These are phyloP conservation scores for Pseudogymnoascus pannorum DNA, from an alignment of 2,329 filamentous ascomycete genomes.

Conservation along the genomic window DNA sequence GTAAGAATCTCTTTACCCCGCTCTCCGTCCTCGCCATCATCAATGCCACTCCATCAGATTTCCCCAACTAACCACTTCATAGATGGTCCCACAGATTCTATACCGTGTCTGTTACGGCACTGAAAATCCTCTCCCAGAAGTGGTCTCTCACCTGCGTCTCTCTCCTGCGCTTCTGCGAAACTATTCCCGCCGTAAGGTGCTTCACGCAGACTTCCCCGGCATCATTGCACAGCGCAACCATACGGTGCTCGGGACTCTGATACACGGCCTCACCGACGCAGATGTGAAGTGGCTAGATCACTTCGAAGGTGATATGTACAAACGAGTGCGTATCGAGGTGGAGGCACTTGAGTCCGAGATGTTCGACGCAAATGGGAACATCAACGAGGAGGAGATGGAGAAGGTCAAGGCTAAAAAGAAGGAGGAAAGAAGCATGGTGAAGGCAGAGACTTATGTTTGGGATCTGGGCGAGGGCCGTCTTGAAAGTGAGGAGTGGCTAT, in stretches of 20 bases:
- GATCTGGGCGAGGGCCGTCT: slow-evolving; percentile 40
- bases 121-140: slow-evolving; percentile 11
- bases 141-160: slow-evolving; percentile 46
- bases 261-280: slow-evolving; percentile 68
- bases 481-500: slow-evolving; percentile 79
- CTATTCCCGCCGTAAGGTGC: slow-evolving; percentile 65
- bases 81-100: slow-evolving; percentile 7
- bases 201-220: slow-evolving; percentile 69
- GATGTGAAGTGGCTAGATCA: slow-evolving; percentile 69
- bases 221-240: slow-evolving; percentile 52
- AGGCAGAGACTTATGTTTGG: slow-evolving; percentile 61
- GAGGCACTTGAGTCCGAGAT: slow-evolving; percentile 33
- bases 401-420: slow-evolving; percentile 13
- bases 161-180: slow-evolving; percentile 68
- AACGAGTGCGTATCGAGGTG: slow-evolving; percentile 45
- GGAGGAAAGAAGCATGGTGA: slow-evolving; percentile 41
- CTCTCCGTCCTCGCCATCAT: background rate
- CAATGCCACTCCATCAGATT: background rate
- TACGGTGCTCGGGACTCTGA: slow-evolving; percentile 66
- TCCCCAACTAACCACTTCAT: background rate
- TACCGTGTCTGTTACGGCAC: slow-evolving; percentile 1
- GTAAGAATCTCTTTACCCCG: background rate
- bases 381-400: slow-evolving; percentile 10
- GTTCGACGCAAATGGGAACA: slow-evolving; percentile 23
- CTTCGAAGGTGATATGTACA: slow-evolving; percentile 62